phyloP scores from a whole-genome alignment of 2,329 filamentous ascomycete genomes.

The Sphaerulina vaccinii region DNA sequence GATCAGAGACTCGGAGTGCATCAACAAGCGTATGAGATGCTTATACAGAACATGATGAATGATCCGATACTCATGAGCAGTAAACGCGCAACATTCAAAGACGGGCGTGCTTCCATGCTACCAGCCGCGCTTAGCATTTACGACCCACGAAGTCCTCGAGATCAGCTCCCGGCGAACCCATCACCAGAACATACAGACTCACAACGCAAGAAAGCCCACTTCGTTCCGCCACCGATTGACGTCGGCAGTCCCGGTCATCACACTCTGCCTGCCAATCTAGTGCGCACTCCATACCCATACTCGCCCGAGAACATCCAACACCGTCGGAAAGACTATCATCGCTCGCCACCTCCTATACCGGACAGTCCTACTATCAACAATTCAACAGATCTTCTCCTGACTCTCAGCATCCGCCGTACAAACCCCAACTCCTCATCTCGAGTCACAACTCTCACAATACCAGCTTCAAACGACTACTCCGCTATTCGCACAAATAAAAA shows the following conservation, averaged over 20 bases:
- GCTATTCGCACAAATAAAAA: slow-evolving; percentile 25
- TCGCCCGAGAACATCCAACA: slow-evolving; percentile 11
- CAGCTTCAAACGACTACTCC: slow-evolving; percentile 31
- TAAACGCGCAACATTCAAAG: slow-evolving; percentile 9
- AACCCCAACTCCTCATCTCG: slow-evolving; percentile 27
- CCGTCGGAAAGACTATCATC: slow-evolving; percentile 30
- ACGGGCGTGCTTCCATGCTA: slow-evolving; percentile 25
- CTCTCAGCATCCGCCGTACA: slow-evolving; percentile 33
- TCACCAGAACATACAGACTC: slow-evolving; percentile 11
- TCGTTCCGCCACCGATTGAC: slow-evolving; percentile 38
- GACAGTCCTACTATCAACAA: slow-evolving; percentile 8
- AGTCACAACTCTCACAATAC: slow-evolving; percentile 33
- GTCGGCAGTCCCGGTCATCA: slow-evolving; percentile 22
- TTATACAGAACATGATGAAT: slow-evolving; percentile 35
- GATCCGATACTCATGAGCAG: slow-evolving; percentile 29
- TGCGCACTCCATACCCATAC: slow-evolving; percentile 38
- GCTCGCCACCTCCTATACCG: slow-evolving; percentile 16
- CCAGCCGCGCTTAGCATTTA: slow-evolving; percentile 25
- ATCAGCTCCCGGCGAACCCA: slow-evolving; percentile 10
- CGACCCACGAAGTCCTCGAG: slow-evolving; percentile 30
- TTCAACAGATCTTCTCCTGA: slow-evolving; percentile 33
- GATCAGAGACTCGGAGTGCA: slow-evolving; percentile 35
- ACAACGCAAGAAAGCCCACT: slow-evolving; percentile 32
- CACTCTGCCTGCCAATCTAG: slow-evolving; percentile 31
- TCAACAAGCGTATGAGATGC: slow-evolving; percentile 36